These are phyloP conservation scores for Neurospora sp. DNA, from an alignment of 2,329 filamentous ascomycete genomes.

Conservation along the genomic window DNA sequence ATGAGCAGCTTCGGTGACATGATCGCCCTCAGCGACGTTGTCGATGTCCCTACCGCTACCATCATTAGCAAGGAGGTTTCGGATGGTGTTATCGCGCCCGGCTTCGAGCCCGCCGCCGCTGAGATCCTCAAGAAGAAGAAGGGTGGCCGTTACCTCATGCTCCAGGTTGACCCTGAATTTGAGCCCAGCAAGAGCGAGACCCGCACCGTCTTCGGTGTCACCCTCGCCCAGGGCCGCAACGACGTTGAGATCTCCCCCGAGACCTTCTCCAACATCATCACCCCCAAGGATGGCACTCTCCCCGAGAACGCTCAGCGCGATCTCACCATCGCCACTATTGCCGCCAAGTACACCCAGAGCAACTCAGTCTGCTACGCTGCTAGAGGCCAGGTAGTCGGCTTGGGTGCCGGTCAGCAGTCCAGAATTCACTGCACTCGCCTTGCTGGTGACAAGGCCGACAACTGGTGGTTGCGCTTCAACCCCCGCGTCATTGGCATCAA, in stretches of 20 bases:
- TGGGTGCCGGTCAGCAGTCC: slow-evolving; percentile 93
- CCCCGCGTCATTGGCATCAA: slow-evolving; percentile 76
- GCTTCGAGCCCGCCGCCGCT: slow-evolving; percentile 74
- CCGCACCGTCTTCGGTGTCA: slow-evolving; percentile 83
- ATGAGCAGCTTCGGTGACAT: slow-evolving; percentile 99
- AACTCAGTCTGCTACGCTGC: slow-evolving; percentile 98
- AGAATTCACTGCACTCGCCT: slow-evolving; percentile 97
- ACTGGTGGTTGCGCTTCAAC: slow-evolving; percentile 99
- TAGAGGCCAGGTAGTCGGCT: slow-evolving; percentile 85
- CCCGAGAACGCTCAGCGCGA: slow-evolving; percentile 78
- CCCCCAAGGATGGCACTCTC: slow-evolving; percentile 68
- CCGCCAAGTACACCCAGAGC: slow-evolving; percentile 96
- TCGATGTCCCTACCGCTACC: slow-evolving; percentile 87
- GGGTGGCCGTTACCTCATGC: slow-evolving; percentile 89
- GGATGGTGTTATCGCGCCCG: slow-evolving; percentile 88
- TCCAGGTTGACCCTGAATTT: slow-evolving; percentile 88
- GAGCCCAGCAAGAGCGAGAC: slow-evolving; percentile 71
- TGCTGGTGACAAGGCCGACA: slow-evolving; percentile 95
- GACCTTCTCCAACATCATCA: slow-evolving; percentile 78
- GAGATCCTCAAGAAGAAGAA: slow-evolving; percentile 97
- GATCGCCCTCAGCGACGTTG: slow-evolving; percentile 82
- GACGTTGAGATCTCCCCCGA: slow-evolving; percentile 76
- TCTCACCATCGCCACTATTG: slow-evolving; percentile 89
- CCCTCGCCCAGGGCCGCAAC: slow-evolving; percentile 83
- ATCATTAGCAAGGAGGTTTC: slow-evolving; percentile 98